Evolutionary conservation across 2,329 filamentous ascomycete genomes (phyloP), one percentile per base, ranked within the genome.

Genomic region (Arthrobotrys musiformis): DNA sequence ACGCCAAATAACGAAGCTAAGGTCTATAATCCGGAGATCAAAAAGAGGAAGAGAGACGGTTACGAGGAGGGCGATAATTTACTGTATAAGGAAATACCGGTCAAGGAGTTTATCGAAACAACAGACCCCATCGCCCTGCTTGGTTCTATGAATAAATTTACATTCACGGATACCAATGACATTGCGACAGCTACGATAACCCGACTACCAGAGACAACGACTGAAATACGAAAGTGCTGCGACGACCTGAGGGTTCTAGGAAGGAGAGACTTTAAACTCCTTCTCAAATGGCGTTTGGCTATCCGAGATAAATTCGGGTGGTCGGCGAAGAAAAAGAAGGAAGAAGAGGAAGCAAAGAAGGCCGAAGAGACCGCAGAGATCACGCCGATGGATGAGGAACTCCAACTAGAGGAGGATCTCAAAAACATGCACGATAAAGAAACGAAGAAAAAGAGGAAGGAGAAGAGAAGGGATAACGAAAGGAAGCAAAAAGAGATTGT

Each of bases 41-140:
- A 98, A 88, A 99, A 97, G 89, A 87, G 95, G 73, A 98, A 97
- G 88, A 88, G 95, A 86, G 94, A 97, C 50, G 95, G 95, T 87
- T 99, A 99, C 80, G 94, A 98, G 80, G 95, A 99, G 84, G 94
- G 93, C 37, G 93, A 99, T 80, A 97, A 91, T 83, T 94, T 90
- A 3, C 93, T 97, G 81, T 97, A 92, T 86, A 97, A 97, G 83
- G 93, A 97, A 82, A 88, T 92, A 1, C 86, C 93, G 0, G 94
- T 94, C 0, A 95, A 91, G 83, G 93, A 97, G 68, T 99, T 98
- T 82, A 94, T 99, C 79, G 92, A 98, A 82, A 97, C 93, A 0
- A 90, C 89, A 0, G 95, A 99, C 82, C 95, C 95, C 0, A 97
- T 99, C 78, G 91, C 92, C 2, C 93, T 99, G 81, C 88, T 99